phyloP scores from a whole-genome alignment of 768 basidiomycete genomes.

The Sistotremastrum niveocremeum region DNA sequence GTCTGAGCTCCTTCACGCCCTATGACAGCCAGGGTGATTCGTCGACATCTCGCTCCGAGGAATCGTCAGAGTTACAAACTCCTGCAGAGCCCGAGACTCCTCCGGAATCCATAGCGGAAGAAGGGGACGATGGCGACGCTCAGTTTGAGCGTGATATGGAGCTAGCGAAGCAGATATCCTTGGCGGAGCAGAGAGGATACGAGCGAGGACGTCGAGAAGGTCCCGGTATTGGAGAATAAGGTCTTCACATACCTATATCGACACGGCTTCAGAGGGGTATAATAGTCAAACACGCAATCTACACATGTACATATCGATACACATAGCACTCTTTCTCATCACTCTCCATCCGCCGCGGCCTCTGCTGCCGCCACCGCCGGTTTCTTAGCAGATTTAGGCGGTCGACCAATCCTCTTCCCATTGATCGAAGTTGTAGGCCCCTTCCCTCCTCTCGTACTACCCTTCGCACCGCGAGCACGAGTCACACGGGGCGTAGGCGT shows the following conservation, averaged over 20 bases:
- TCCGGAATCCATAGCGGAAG: conserved; percentile 8
- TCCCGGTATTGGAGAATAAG: neutral
- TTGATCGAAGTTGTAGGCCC: neutral
- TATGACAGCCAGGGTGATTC: neutral
- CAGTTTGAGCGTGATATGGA: conserved; percentile 17
- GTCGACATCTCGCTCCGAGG: neutral
- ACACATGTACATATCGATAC: neutral
- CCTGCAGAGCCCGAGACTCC: neutral
- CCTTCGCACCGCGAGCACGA: too few relatives aligned
- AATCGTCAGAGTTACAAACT: neutral
- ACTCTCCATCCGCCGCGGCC: too few relatives aligned
- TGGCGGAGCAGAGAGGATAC: conserved; percentile 18
- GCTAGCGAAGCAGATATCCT: conserved; percentile 21
- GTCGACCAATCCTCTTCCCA: neutral
- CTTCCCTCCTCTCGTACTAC: too few relatives aligned
- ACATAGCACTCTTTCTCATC: too few relatives aligned
- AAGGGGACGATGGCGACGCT: conserved; percentile 7
- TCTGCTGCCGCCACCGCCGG: neutral
- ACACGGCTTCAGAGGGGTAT: neutral
- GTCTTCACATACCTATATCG: neutral
- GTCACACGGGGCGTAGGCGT: neutral
- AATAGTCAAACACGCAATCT: neutral
- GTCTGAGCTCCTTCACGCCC: neutral
- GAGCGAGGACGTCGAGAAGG: too few relatives aligned
- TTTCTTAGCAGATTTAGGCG: neutral